A percentile compares a stretch with the other conserved stretches of the same genome.
Evolutionary conservation across 176 grass and related monocot genomes (phyloP).

Genomic region (Musa beccarii): DNA sequence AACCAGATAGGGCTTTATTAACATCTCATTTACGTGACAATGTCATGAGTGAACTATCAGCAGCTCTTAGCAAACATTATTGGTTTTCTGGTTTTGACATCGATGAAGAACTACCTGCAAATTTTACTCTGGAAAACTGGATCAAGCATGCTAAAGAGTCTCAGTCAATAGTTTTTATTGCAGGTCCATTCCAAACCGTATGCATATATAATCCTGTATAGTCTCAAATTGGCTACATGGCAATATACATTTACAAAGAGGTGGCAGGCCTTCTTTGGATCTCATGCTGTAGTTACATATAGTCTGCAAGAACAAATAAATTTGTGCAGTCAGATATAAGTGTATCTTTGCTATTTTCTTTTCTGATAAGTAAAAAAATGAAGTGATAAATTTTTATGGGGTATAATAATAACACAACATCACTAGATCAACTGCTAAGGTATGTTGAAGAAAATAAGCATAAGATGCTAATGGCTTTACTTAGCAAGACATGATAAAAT

Average conservation of each 20-base stretch:
- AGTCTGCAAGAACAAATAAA: not conserved
- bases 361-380: not conserved
- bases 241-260: not conserved
- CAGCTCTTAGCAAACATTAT: constrained; percentile 46
- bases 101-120: constrained; percentile 52
- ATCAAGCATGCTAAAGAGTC: constrained; percentile 63
- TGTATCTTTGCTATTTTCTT: not conserved
- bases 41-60: constrained; percentile 55
- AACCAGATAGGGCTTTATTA: constrained; percentile 52
- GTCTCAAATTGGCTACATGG: not conserved
- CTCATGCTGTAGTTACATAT: not conserved
- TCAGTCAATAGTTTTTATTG: constrained; percentile 70
- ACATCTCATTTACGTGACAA: constrained; percentile 63
- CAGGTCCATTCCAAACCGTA: constrained; percentile 29
- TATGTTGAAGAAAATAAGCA: not conserved
- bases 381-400: not conserved
- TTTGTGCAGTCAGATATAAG: not conserved
- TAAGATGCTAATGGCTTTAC: not conserved
- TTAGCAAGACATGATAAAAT: not conserved
- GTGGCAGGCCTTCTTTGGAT: not conserved
- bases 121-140: constrained; percentile 66
- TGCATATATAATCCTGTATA: not conserved
- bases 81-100: constrained; percentile 91
- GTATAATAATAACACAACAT: too few species aligned
- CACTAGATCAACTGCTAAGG: too few species aligned